Evolutionary conservation across 306 rosid species (phyloP).

Genomic region (Quercus gilva): DNA sequence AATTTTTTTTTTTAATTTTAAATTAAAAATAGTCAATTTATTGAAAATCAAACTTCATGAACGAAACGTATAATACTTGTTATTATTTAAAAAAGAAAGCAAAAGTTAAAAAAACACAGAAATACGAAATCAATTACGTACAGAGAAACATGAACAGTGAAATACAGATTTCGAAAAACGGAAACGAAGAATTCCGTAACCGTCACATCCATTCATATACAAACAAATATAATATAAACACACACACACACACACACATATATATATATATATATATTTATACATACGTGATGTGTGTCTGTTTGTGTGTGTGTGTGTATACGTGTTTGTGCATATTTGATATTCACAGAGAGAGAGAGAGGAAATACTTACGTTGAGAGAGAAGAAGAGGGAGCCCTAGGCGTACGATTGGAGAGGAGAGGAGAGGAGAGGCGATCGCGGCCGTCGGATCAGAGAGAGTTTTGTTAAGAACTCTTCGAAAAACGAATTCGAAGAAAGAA

Average conservation of each 20-base stretch:
- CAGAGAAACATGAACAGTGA: background rate
- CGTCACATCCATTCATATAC: too few relatives aligned
- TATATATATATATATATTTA: background rate
- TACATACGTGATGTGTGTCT: background rate
- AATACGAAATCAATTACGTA: too few relatives aligned
- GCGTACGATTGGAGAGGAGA: constrained; percentile 60
- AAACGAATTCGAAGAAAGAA: too few relatives aligned
- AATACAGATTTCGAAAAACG: background rate
- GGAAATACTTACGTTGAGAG: constrained; percentile 62
- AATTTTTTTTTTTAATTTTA: background rate
- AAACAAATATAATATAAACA: too few relatives aligned
- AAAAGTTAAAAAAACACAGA: too few relatives aligned
- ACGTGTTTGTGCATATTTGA: too few relatives aligned
- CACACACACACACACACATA: background rate
- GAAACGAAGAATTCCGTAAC: background rate
- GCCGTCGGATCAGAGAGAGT: constrained; percentile 68
- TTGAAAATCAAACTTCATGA: background rate
- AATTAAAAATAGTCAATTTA: background rate
- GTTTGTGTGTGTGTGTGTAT: background rate
- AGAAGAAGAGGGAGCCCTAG: constrained; percentile 53
- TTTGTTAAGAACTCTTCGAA: too few relatives aligned
- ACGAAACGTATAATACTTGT: background rate
- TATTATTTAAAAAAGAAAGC: too few relatives aligned
- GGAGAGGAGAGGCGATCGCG: constrained; percentile 46
- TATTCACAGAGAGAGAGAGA: background rate